Evolutionary conservation across 192 early-diverging fungal genomes (phyloP).

Genomic region (Coemansia sp.): DNA sequence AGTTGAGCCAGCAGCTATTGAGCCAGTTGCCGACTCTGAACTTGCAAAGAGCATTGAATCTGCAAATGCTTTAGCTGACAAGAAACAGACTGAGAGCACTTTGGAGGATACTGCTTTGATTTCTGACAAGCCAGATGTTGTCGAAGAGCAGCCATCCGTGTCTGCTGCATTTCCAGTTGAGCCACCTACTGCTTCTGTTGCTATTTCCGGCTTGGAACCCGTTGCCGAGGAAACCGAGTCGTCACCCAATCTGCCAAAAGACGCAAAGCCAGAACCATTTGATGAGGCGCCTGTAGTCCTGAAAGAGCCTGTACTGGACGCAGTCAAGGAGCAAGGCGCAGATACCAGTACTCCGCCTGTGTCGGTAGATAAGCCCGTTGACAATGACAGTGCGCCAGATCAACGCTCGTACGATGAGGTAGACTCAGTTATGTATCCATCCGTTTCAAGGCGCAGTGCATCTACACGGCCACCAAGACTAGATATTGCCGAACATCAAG

Average conservation of each 20-base stretch:
- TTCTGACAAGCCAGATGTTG: neutral
- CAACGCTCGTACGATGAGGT: slow-evolving; percentile 18
- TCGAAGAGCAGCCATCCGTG: too few species aligned
- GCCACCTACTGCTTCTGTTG: neutral
- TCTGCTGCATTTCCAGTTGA: neutral
- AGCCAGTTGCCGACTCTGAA: neutral
- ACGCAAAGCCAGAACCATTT: neutral
- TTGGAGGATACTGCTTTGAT: neutral
- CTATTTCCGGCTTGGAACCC: neutral
- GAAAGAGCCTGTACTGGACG: neutral
- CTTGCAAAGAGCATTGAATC: neutral
- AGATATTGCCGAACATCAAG: neutral
- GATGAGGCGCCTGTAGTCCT: neutral
- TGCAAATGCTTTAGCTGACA: neutral
- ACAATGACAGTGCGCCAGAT: neutral
- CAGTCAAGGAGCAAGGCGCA: neutral
- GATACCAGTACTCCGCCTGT: neutral
- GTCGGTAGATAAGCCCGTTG: neutral
- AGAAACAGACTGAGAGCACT: neutral
- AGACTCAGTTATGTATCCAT: slow-evolving; percentile 16
- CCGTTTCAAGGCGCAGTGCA: slow-evolving; percentile 1
- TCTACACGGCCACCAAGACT: neutral
- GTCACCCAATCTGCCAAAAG: neutral
- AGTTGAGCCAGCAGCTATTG: neutral
- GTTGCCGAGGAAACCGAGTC: slow-evolving; percentile 6